A percentile compares a stretch with the other conserved stretches of the same genome.
Evolutionary conservation across 306 rosid genomes (phyloP).

Genomic region (Delonix regia): DNA sequence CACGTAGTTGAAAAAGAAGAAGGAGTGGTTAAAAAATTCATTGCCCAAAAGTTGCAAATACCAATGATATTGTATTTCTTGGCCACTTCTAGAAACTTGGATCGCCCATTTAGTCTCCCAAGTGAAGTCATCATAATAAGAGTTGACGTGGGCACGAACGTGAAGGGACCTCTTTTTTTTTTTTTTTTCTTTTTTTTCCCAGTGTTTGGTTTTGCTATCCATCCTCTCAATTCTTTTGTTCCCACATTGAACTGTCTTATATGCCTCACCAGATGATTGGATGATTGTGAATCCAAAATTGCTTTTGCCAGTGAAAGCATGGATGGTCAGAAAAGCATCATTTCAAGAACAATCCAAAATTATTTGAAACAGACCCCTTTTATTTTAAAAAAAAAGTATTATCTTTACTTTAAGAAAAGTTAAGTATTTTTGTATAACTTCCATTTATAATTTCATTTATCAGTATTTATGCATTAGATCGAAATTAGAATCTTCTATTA

Average conservation of each 20-base stretch:
- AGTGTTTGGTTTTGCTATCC: not conserved
- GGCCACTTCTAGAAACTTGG: constrained; percentile 38
- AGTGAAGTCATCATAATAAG: constrained; percentile 49
- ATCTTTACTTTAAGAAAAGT: too few species aligned
- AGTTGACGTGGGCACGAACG: constrained; percentile 29
- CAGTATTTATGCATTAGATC: too few species aligned
- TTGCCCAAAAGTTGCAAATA: not conserved
- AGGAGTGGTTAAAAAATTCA: not conserved
- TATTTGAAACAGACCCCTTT: not conserved
- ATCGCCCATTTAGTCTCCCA: constrained; percentile 36
- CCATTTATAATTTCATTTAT: too few species aligned
- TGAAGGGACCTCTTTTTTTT: not conserved
- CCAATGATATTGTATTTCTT: not conserved
- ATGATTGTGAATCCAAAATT: not conserved
- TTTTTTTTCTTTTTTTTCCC: too few species aligned
- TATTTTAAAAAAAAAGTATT: too few species aligned
- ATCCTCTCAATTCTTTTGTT: not conserved
- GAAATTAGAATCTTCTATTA: too few species aligned
- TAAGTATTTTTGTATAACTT: too few species aligned
- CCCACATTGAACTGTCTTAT: not conserved
- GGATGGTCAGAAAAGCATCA: not conserved
- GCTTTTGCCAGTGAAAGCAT: not conserved
- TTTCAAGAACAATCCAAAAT: constrained; percentile 20
- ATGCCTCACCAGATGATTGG: constrained; percentile 15
- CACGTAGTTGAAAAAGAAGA: not conserved